A percentile compares a stretch with the other conserved stretches of the same genome.
Conservation (phyloP, 2,329 filamentous ascomycete genomes). For the Aspergillus ochraceoroseus region DNA sequence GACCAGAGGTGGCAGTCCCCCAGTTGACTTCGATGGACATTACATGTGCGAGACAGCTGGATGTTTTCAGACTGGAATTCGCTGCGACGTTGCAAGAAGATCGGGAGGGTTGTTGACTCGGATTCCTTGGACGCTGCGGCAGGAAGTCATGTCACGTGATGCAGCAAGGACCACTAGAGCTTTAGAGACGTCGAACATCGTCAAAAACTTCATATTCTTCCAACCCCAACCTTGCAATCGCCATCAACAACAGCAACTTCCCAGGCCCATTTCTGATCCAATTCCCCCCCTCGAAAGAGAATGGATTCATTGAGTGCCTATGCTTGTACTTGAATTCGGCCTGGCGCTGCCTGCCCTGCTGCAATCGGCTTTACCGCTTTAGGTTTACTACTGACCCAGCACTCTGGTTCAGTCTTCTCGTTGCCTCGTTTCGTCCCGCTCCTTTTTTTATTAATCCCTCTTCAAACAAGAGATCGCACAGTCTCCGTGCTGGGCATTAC, state of each 20-base stretch:
- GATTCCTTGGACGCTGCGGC: no score
- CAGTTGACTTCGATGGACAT: conserved; percentile 99
- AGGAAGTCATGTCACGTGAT: conserved; percentile 4
- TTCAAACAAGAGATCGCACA: conserved; percentile 2
- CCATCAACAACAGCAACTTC: conserved; percentile 3
- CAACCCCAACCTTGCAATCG: conserved; percentile 5
- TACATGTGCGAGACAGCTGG: conserved; percentile 25
- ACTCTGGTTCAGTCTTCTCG: conserved; percentile 12
- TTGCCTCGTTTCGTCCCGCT: conserved; percentile 15
- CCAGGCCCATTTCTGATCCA: conserved; percentile 1
- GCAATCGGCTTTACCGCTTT: conserved; percentile 14
- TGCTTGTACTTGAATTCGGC: neutral
- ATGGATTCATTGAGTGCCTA: neutral
- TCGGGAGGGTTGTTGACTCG: neutral
- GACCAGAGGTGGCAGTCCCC: conserved; percentile 83
- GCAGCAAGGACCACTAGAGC: conserved; percentile 4
- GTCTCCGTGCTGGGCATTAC: conserved; percentile 5
- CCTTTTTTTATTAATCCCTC: conserved; percentile 10
- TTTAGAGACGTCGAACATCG: conserved; percentile 3
- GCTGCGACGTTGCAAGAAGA: neutral
- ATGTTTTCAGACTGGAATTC: no score
- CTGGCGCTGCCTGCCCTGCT: conserved; percentile 5
- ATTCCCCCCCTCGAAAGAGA: neutral
- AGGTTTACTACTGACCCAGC: conserved; percentile 15
- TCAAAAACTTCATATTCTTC: conserved; percentile 2